Conservation (phyloP, 345 rosid species). For the Populus nigra region DNA sequence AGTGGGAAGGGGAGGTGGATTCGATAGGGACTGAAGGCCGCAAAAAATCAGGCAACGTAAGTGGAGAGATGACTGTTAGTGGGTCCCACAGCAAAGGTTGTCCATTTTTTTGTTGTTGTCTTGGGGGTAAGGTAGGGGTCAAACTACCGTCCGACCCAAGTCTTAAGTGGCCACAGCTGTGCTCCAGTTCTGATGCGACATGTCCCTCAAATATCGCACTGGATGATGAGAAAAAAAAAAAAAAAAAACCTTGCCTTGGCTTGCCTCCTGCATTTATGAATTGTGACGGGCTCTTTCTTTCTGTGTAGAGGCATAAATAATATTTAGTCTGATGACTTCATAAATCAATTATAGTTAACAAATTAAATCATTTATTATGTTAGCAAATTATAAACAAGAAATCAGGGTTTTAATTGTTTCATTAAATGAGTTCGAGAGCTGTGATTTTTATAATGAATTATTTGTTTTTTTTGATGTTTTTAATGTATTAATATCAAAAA, state of each 20-base stretch:
- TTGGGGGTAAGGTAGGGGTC: constrained; percentile 3
- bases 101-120: too few species aligned
- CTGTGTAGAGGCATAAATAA: too few species aligned
- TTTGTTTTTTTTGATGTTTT: rapidly evolving
- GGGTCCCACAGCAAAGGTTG: neutral
- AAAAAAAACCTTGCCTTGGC: neutral
- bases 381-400: neutral
- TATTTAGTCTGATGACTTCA: too few species aligned
- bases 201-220: neutral
- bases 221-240: neutral
- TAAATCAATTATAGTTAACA: too few species aligned
- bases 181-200: constrained; percentile 12
- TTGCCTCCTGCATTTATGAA: neutral
- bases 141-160: constrained; percentile 10
- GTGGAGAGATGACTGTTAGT: constrained; percentile 10
- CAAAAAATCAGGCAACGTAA: neutral
- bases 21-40: neutral
- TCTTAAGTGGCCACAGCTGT: constrained; percentile 33
- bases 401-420: neutral
- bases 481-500: neutral
- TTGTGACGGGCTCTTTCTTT: too few species aligned
- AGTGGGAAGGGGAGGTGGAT: neutral
- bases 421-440: too few species aligned
- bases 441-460: too few species aligned
- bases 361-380: neutral